These are phyloP conservation scores for Gynandropsis gynandra DNA, from an alignment of 345 rosid genomes.

Conservation along the genomic window DNA sequence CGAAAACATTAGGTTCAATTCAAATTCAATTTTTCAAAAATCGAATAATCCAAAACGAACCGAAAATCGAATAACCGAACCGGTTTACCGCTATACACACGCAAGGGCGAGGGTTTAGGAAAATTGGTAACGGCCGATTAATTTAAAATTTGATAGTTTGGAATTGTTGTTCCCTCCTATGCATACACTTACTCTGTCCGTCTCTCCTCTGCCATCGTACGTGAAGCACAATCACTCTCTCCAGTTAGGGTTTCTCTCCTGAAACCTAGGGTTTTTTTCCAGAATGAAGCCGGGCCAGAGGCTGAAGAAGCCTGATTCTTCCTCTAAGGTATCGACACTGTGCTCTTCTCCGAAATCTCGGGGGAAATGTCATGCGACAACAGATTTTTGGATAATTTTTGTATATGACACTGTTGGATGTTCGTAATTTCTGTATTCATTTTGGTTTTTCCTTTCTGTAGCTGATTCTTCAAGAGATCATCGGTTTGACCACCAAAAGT, in stretches of 20 bases:
- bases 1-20: too few species aligned
- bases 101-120: background rate
- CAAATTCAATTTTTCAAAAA: too few species aligned
- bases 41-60: too few species aligned
- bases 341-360: slow-evolving; percentile 5
- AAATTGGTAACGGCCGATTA: slow-evolving; percentile 7
- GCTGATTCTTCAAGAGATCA: slow-evolving; percentile 55
- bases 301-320: slow-evolving; percentile 39
- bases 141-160: background rate
- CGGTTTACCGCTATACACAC: too few species aligned
- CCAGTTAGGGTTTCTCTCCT: slow-evolving; percentile 23
- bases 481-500: slow-evolving; percentile 60
- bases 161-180: slow-evolving; percentile 21
- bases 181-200: slow-evolving; percentile 15
- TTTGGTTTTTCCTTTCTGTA: slow-evolving; percentile 6
- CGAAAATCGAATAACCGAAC: too few species aligned
- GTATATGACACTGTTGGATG: background rate
- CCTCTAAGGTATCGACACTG: slow-evolving; percentile 42
- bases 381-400: background rate
- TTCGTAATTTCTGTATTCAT: background rate
- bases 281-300: slow-evolving; percentile 45
- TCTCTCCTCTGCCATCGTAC: too few species aligned
- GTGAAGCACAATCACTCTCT: slow-evolving; percentile 14
- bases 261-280: background rate
- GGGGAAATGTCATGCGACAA: slow-evolving; percentile 3